Base-by-base conservation (phyloP, 495 filamentous ascomycete species). In the Penicillium roqueforti region DNA sequence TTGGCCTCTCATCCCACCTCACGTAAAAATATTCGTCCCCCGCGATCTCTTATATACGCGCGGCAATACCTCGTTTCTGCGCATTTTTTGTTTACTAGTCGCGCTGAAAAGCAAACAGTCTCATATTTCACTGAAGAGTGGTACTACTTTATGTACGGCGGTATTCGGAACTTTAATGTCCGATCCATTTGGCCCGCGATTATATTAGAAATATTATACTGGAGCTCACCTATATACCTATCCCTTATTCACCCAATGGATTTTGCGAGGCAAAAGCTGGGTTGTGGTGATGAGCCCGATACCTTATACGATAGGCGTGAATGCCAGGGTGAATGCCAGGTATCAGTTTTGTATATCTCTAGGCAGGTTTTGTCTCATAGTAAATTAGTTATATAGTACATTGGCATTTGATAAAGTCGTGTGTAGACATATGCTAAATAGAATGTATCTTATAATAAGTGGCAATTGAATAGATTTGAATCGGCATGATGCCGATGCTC, bases 401-500 rank as follows among this genome's bases (percentile, higher is more conserved):
- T 36, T 36, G 13, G 3, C 32, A 36, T 6, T 36, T n/a, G 13
- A 34, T 14, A 13, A n/a, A 13, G 5, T n/a, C 2, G n/a, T 16
- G 14, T 16, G 16, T 14, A 36, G 1, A 36, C 16, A 32, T 36
- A 7, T 5, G 14, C 32, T 16, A 16, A 16, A 36, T 36, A n/a
- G 32, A 36, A 36, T 36, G 7, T n/a, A 36, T 36, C 32, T 16
- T 36, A 36, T 34, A 6, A 34, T 36, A 36, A 6, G 26, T 18
- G 28, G 28, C 28, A 34, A n/a, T 60, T 22, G n/a, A 34, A 38
- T 57, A 39, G 19, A 39, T 36, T 44, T 45, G 26, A 59, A 57
- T 56, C 59, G 51, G 57, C 59, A 62, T 67, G 60, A 62, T 51
- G 59, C 59, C 62, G 55, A 65, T 64, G 64, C 64, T 65, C 58